Evolutionary conservation across 257 asterid species (phyloP).

Genomic region (Ilex aquifolium): DNA sequence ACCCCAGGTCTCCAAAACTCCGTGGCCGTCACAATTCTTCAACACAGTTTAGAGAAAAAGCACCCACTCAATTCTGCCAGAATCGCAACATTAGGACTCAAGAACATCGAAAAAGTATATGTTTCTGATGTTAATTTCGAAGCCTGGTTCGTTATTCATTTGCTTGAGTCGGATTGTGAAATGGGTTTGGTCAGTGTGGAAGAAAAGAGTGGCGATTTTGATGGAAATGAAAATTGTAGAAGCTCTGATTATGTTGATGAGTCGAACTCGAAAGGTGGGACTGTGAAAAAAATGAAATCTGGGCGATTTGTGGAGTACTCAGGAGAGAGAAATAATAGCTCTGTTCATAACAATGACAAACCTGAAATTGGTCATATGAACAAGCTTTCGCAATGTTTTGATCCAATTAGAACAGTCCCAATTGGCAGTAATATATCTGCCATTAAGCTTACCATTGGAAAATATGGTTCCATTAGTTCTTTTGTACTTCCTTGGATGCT

Average conservation of each 20-base stretch:
- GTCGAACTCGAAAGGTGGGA: neutral
- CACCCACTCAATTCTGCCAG: constrained; percentile 81
- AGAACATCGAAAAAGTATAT: constrained; percentile 36
- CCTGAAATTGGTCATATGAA: neutral
- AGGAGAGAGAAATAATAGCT: neutral
- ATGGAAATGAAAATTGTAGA: constrained; percentile 23
- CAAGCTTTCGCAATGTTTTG: neutral
- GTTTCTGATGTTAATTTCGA: constrained; percentile 62
- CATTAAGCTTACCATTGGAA: constrained; percentile 38
- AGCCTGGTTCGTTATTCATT: constrained; percentile 44
- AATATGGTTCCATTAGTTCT: constrained; percentile 38
- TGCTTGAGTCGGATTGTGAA: constrained; percentile 11
- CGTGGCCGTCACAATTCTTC: constrained; percentile 65
- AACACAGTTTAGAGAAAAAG: constrained; percentile 65
- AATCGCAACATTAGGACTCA: constrained; percentile 60
- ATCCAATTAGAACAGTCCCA: constrained; percentile 1
- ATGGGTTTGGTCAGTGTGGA: constrained; percentile 8
- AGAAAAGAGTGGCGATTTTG: constrained; percentile 27
- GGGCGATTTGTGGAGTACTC: constrained; percentile 4
- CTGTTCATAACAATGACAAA: constrained; percentile 3
- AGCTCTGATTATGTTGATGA: constrained; percentile 7
- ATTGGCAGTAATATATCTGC: constrained; percentile 7
- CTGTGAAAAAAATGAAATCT: neutral
- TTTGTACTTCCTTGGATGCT: constrained; percentile 4
- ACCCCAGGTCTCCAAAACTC: constrained; percentile 50